phyloP scores from a whole-genome alignment of 306 rosid species.

The Cotoneaster glaucophyllus region DNA sequence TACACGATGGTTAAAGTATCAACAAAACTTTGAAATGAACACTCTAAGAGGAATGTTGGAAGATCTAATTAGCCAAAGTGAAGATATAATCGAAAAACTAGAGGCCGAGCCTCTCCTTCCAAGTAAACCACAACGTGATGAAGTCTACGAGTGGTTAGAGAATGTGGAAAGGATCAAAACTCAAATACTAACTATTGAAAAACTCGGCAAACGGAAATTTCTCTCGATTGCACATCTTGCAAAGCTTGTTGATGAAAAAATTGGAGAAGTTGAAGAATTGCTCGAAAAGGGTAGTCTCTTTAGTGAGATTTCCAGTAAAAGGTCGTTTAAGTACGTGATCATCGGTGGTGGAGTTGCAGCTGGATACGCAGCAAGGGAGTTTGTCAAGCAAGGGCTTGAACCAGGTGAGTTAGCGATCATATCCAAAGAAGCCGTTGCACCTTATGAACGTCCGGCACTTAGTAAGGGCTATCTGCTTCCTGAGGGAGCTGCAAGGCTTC shows the following conservation, averaged over 20 bases:
- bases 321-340: slow-evolving; percentile 26
- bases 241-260: slow-evolving; percentile 20
- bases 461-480: slow-evolving; percentile 42
- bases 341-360: slow-evolving; percentile 51
- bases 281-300: slow-evolving; percentile 22
- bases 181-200: slow-evolving; percentile 12
- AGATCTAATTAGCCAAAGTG: slow-evolving; percentile 14
- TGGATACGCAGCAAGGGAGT: slow-evolving; percentile 52
- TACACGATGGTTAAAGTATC: slow-evolving; percentile 3
- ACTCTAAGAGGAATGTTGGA: slow-evolving; percentile 22
- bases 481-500: slow-evolving; percentile 30
- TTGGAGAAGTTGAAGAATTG: slow-evolving; percentile 21
- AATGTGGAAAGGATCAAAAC: slow-evolving; percentile 10
- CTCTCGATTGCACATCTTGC: slow-evolving; percentile 9
- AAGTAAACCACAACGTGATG: background rate
- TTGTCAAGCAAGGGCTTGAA: slow-evolving; percentile 19
- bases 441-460: slow-evolving; percentile 42
- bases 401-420: slow-evolving; percentile 33
- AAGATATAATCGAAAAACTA: slow-evolving; percentile 5
- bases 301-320: background rate
- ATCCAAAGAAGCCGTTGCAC: slow-evolving; percentile 41
- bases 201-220: background rate
- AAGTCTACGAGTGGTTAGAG: slow-evolving; percentile 25
- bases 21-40: slow-evolving; percentile 11
- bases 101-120: background rate